Conservation (phyloP, 2,329 filamentous ascomycete genomes). For the Rutstroemia sp. region DNA sequence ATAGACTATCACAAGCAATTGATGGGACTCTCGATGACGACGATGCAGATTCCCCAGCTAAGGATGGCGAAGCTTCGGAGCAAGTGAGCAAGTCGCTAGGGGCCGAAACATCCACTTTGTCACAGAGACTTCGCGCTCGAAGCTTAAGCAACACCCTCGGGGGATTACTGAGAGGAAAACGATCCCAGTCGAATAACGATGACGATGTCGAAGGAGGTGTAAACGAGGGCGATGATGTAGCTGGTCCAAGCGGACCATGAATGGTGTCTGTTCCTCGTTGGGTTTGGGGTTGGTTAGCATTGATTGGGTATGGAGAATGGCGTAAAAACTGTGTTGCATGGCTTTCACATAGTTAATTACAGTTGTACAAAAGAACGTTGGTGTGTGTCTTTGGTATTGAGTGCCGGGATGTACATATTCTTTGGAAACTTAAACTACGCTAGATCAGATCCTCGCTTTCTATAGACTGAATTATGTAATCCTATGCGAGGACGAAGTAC, state of each 20-base stretch:
- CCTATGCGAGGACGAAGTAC: no score
- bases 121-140: conserved; percentile 20
- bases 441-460: not conserved
- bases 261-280: not conserved
- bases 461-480: not conserved
- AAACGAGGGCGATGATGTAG: conserved; percentile 20
- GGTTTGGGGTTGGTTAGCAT: conserved; percentile 4
- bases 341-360: not conserved
- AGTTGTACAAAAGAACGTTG: not conserved
- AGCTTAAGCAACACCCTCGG: conserved; percentile 27
- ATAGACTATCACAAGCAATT: conserved; percentile 15
- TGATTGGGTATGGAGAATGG: conserved; percentile 6
- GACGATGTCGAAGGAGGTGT: conserved; percentile 7
- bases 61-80: conserved; percentile 2
- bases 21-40: conserved; percentile 16
- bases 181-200: not conserved
- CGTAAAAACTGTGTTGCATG: not conserved
- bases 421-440: not conserved
- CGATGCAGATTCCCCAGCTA: conserved; percentile 10
- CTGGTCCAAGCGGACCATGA: conserved; percentile 23
- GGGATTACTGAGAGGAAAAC: conserved; percentile 22
- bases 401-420: not conserved
- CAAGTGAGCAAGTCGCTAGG: conserved; percentile 19
- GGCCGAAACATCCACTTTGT: conserved; percentile 13
- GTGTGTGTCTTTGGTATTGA: not conserved